A percentile compares a stretch with the other conserved stretches of the same genome.
Conservation (phyloP, 2,329 filamentous ascomycete genomes). For the Colletotrichum sp. region DNA sequence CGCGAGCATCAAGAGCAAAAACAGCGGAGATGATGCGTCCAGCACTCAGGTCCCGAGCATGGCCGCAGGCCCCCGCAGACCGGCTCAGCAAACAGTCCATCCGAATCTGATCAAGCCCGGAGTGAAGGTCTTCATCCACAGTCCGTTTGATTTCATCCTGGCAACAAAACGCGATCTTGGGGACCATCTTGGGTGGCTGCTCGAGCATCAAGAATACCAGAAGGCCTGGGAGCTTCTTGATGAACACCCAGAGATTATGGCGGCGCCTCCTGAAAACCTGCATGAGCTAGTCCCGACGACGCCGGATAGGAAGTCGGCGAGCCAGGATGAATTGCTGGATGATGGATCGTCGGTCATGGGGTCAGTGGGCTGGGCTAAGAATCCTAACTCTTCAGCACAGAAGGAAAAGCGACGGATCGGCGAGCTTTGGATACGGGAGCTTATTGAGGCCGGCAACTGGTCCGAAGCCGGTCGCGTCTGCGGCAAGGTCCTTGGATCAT, state of each 20-base stretch:
- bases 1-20: conserved; percentile 72
- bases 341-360: conserved; percentile 68
- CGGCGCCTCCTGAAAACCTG: conserved; percentile 41
- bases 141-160: conserved; percentile 94
- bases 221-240: conserved; percentile 90
- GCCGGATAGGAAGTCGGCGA: conserved; percentile 42
- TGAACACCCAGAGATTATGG: conserved; percentile 78
- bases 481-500: conserved; percentile 79
- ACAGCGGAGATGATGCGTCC: conserved; percentile 64
- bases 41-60: conserved; percentile 48
- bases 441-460: conserved; percentile 80
- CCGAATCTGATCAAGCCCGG: conserved; percentile 60
- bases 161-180: conserved; percentile 84
- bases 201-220: conserved; percentile 81
- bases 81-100: conserved; percentile 39
- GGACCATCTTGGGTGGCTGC: conserved; percentile 85
- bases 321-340: conserved; percentile 73
- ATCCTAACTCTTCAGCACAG: conserved; percentile 52
- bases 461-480: conserved; percentile 77
- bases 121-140: conserved; percentile 88
- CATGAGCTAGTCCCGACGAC: conserved; percentile 43
- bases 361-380: conserved; percentile 46
- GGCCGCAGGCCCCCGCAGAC: conserved; percentile 33
- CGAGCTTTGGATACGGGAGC: conserved; percentile 89
- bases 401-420: conserved; percentile 91